Conservation (phyloP, 2,329 filamentous ascomycete species). For the Fonsecaea multimorphosa region DNA sequence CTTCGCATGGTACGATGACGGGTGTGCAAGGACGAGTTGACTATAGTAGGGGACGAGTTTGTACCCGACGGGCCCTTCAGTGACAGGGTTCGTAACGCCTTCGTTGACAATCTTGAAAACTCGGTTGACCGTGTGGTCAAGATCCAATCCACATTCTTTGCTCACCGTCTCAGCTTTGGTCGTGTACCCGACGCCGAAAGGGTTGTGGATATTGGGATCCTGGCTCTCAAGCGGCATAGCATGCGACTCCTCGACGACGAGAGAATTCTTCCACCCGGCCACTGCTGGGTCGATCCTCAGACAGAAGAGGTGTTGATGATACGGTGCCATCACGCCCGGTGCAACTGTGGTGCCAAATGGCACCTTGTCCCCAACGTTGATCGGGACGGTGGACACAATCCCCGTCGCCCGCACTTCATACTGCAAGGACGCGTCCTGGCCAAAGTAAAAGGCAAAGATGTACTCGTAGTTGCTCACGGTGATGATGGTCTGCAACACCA, state of each 20-base stretch:
- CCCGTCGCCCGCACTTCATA: constrained; percentile 56
- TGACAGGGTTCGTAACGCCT: constrained; percentile 59
- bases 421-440: constrained; percentile 49
- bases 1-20: constrained; percentile 57
- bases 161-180: constrained; percentile 55
- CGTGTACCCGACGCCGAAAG: constrained; percentile 59
- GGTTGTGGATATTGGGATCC: constrained; percentile 53
- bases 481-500: constrained; percentile 50
- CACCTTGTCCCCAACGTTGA: constrained; percentile 44
- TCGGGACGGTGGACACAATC: constrained; percentile 51
- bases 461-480: constrained; percentile 55
- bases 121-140: constrained; percentile 56
- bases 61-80: constrained; percentile 60
- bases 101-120: constrained; percentile 66
- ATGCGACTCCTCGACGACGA: constrained; percentile 62
- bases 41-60: constrained; percentile 63
- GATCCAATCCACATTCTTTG: constrained; percentile 54
- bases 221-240: constrained; percentile 61
- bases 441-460: constrained; percentile 53
- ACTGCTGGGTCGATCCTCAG: constrained; percentile 54
- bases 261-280: constrained; percentile 47
- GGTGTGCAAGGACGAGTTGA: constrained; percentile 63
- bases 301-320: constrained; percentile 54
- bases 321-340: constrained; percentile 51
- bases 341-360: constrained; percentile 50